Percentiles rank a stretch among this genome's conserved stretches.
These are phyloP conservation scores for Pholiota molesta DNA, from an alignment of 768 basidiomycete species.

Conservation along the genomic window DNA sequence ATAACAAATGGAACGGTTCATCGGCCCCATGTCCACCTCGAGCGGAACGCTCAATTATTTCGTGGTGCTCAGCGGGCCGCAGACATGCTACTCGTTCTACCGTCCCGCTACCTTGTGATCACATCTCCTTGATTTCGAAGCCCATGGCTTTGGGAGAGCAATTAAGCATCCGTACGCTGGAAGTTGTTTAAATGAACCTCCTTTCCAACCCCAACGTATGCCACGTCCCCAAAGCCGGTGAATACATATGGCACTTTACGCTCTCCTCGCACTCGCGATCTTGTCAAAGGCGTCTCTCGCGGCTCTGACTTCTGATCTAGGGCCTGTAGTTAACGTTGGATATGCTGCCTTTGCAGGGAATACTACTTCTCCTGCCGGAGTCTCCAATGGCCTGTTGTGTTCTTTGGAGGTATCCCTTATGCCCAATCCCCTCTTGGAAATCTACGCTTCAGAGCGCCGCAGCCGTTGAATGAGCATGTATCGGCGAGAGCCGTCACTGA, in stretches of 20 bases:
- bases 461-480: slow-evolving; percentile 37
- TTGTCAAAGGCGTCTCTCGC: not conserved
- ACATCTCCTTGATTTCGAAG: not conserved
- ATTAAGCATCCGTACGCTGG: not conserved
- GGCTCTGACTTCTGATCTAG: slow-evolving; percentile 18
- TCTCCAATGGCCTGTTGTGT: slow-evolving; percentile 30
- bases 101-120: slow-evolving; percentile 6
- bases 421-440: slow-evolving; percentile 54
- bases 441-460: slow-evolving; percentile 46
- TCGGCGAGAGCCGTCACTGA: slow-evolving; percentile 33
- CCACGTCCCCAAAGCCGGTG: not conserved
- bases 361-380: slow-evolving; percentile 38
- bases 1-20: not conserved
- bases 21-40: not conserved
- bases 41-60: not conserved
- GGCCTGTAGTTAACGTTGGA: slow-evolving; percentile 42
- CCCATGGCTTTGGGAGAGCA: not conserved
- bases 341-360: slow-evolving; percentile 46
- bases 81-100: not conserved
- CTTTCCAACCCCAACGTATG: not conserved
- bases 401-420: slow-evolving; percentile 50
- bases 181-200: not conserved
- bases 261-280: not conserved
- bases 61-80: slow-evolving; percentile 2
- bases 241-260: not conserved